Percentiles rank a stretch among this genome's conserved stretches.
Evolutionary conservation across 768 basidiomycete species (phyloP).

Genomic region (Erythrobasidium yunnanense): DNA sequence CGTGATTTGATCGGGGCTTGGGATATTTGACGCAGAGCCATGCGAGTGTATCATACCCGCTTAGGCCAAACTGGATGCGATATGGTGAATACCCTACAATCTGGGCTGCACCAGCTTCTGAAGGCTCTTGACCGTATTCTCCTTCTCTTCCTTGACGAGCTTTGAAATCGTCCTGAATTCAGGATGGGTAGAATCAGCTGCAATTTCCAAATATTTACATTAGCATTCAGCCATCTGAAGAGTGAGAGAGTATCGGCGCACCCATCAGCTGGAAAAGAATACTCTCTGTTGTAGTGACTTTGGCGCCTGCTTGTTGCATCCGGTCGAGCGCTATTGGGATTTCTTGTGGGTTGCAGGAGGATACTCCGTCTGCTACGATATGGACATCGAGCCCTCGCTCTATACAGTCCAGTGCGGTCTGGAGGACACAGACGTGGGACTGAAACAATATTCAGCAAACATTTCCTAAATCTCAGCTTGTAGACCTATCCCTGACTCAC

Average conservation of each 20-base stretch:
- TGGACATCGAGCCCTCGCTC: slow-evolving; percentile 49
- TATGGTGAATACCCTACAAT: too few relatives aligned
- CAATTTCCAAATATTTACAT: background rate
- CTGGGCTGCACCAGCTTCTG: background rate
- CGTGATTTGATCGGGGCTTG: too few relatives aligned
- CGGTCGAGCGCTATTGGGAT: slow-evolving; percentile 53
- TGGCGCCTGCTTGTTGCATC: slow-evolving; percentile 50
- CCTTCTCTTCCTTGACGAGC: slow-evolving; percentile 68
- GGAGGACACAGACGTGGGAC: slow-evolving; percentile 82
- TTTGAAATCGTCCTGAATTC: slow-evolving; percentile 62
- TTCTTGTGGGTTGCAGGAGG: slow-evolving; percentile 69
- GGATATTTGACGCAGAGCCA: too few relatives aligned
- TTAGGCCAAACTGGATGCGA: too few relatives aligned
- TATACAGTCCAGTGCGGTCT: slow-evolving; percentile 61
- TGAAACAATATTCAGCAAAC: slow-evolving; percentile 42
- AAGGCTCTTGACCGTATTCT: slow-evolving; percentile 45
- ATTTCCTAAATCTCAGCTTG: too few relatives aligned
- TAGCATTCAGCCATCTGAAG: slow-evolving; percentile 20
- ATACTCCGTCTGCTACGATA: slow-evolving; percentile 73
- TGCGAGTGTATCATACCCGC: too few relatives aligned
- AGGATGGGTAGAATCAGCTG: slow-evolving; percentile 54
- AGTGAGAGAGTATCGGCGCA: slow-evolving; percentile 39
- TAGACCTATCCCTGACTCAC: slow-evolving; percentile 45
- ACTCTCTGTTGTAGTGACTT: slow-evolving; percentile 71
- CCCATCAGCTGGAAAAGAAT: slow-evolving; percentile 65